Conservation (phyloP, 805 yeast genomes). For the Myxozyma udenii region DNA sequence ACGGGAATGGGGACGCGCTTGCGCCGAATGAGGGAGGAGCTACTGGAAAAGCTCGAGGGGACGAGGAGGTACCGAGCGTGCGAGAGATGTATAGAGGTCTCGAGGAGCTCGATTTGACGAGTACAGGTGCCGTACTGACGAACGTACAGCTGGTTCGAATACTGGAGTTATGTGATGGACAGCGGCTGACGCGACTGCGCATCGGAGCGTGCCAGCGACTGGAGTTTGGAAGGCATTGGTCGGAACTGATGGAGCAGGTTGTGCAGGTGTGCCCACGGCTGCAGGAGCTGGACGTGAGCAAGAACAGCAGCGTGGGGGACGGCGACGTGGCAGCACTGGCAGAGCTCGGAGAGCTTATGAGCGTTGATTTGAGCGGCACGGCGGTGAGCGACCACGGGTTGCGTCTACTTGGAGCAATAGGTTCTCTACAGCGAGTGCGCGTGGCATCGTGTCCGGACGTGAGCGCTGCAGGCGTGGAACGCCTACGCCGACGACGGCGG, state of each 20-base stretch:
- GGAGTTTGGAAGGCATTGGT: constrained; percentile 18
- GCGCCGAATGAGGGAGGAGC: not conserved
- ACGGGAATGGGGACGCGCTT: not conserved
- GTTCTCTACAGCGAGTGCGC: constrained; percentile 4
- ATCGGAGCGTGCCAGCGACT: constrained; percentile 12
- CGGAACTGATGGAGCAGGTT: constrained; percentile 19
- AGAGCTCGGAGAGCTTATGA: constrained; percentile 7
- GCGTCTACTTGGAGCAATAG: constrained; percentile 2
- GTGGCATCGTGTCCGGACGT: constrained; percentile 17
- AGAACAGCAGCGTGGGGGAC: constrained; percentile 18
- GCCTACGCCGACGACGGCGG: not conserved
- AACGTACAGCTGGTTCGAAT: constrained; percentile 8
- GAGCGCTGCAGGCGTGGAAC: constrained; percentile 4
- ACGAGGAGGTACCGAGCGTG: constrained; percentile 6
- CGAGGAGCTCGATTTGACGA: constrained; percentile 15
- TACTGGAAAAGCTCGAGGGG: not conserved
- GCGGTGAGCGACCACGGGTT: constrained; percentile 17
- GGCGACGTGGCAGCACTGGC: constrained; percentile 15
- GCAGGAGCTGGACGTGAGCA: constrained; percentile 13
- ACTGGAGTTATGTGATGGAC: constrained; percentile 5
- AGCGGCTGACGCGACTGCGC: constrained; percentile 3
- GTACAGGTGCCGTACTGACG: constrained; percentile 18
- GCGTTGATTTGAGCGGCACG: constrained; percentile 18
- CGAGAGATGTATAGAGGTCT: constrained; percentile 15
- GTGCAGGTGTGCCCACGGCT: constrained; percentile 12